These are phyloP conservation scores for Glarea lozoyensis DNA, from an alignment of 495 filamentous ascomycete species.

Conservation along the genomic window DNA sequence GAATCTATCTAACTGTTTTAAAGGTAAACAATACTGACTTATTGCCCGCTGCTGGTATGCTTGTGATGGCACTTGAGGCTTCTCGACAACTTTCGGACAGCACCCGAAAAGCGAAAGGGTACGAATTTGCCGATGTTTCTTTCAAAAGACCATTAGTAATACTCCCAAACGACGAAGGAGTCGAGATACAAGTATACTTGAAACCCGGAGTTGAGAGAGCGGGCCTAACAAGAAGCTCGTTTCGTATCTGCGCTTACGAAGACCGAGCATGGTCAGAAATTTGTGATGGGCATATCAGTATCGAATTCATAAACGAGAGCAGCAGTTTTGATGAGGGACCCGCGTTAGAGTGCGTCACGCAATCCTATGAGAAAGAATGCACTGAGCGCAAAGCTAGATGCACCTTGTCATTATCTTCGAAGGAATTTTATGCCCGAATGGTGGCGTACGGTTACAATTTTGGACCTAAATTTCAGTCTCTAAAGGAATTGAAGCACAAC, in stretches of 20 bases:
- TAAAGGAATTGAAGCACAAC: slow-evolving; percentile 3
- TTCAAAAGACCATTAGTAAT: neutral
- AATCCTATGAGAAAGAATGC: no score
- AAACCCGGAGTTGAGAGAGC: slow-evolving; percentile 1
- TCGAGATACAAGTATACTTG: neutral
- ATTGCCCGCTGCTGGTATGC: slow-evolving; percentile 30
- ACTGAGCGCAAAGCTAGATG: neutral
- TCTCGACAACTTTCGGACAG: slow-evolving; percentile 9
- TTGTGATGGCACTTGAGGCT: slow-evolving; percentile 32
- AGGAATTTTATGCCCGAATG: neutral
- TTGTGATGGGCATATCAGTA: neutral
- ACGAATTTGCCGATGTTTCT: neutral
- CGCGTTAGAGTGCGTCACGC: no score
- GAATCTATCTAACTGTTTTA: neutral
- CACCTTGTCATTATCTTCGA: neutral
- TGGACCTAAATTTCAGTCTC: neutral
- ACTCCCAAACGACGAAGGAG: neutral
- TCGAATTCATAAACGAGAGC: neutral
- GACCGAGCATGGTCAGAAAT: neutral
- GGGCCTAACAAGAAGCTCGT: neutral
- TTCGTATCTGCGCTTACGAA: neutral
- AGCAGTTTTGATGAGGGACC: neutral
- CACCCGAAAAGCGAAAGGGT: neutral
- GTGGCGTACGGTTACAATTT: neutral
- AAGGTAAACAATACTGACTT: slow-evolving; percentile 9